These are phyloP conservation scores for Neonectria magnoliae DNA, from an alignment of 2,329 filamentous ascomycete genomes.

Conservation along the genomic window DNA sequence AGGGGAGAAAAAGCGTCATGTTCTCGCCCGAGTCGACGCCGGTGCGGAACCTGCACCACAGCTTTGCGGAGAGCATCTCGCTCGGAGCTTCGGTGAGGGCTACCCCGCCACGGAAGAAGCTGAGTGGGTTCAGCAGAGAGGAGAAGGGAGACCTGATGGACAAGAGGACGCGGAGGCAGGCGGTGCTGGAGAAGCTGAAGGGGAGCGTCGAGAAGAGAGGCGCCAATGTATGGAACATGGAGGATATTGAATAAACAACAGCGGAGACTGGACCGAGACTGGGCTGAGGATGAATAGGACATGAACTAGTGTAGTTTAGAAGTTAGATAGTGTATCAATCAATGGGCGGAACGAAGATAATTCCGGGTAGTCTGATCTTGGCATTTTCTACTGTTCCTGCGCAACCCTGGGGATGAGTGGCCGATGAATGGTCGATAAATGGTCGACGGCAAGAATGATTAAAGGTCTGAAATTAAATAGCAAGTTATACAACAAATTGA, in stretches of 20 bases:
- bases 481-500: background rate
- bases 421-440: background rate
- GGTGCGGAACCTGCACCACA: conserved; percentile 54
- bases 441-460: background rate
- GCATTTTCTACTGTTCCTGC: background rate
- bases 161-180: conserved; percentile 63
- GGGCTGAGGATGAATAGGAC: conserved; percentile 23
- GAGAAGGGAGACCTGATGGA: conserved; percentile 68
- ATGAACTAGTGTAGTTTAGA: conserved; percentile 42
- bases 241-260: conserved; percentile 55
- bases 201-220: conserved; percentile 60
- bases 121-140: conserved; percentile 67
- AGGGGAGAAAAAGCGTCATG: conserved; percentile 50
- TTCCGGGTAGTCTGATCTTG: conserved; percentile 1
- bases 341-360: conserved; percentile 26
- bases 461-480: background rate
- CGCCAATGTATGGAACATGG: conserved; percentile 60
- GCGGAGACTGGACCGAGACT: conserved; percentile 17
- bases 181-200: conserved; percentile 63
- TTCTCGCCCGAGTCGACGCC: conserved; percentile 57
- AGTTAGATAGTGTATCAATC: conserved; percentile 44
- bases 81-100: conserved; percentile 52
- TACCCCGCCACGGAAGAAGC: conserved; percentile 67
- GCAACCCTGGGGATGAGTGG: background rate
- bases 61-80: conserved; percentile 51